Percentiles rank a stretch among this genome's conserved stretches.
phyloP scores from a whole-genome alignment of 805 yeast species.

The Starmerella vaccinii region DNA sequence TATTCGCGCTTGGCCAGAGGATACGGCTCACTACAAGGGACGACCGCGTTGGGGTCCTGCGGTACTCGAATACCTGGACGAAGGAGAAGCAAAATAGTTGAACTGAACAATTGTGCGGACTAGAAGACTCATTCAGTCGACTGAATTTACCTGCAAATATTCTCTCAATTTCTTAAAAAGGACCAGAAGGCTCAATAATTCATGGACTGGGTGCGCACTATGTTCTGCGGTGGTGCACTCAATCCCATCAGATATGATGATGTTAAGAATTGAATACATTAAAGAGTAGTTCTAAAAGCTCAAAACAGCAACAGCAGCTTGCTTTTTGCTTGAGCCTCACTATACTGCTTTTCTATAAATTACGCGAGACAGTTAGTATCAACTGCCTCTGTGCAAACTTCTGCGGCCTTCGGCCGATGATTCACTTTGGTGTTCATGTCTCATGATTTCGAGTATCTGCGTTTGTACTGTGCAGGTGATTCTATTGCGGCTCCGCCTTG shows the following conservation, averaged over 20 bases:
- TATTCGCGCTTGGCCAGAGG: constrained; percentile 36
- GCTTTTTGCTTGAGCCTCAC: background rate
- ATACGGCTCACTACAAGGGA: constrained; percentile 21
- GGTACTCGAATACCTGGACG: constrained; percentile 15
- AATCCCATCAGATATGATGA: too few relatives aligned
- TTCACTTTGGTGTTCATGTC: background rate
- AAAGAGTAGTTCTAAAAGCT: too few relatives aligned
- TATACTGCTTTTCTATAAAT: background rate
- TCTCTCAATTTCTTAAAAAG: too few relatives aligned
- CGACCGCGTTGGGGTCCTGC: constrained; percentile 23
- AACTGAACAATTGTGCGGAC: background rate
- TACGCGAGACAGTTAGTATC: background rate
- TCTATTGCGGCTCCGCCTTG: constrained; percentile 36
- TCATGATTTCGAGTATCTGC: constrained; percentile 15
- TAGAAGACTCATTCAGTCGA: too few relatives aligned
- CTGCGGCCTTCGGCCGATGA: background rate
- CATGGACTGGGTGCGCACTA: too few relatives aligned
- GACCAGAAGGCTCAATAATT: too few relatives aligned
- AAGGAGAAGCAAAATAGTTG: background rate
- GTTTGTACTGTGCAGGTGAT: constrained; percentile 75
- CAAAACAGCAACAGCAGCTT: background rate
- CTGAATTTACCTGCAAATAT: too few relatives aligned
- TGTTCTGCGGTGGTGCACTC: too few relatives aligned
- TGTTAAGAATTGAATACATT: too few relatives aligned
- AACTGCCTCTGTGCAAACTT: background rate